Conservation (phyloP, 192 early-diverging fungal genomes). For the Powellomyces hirtus region DNA sequence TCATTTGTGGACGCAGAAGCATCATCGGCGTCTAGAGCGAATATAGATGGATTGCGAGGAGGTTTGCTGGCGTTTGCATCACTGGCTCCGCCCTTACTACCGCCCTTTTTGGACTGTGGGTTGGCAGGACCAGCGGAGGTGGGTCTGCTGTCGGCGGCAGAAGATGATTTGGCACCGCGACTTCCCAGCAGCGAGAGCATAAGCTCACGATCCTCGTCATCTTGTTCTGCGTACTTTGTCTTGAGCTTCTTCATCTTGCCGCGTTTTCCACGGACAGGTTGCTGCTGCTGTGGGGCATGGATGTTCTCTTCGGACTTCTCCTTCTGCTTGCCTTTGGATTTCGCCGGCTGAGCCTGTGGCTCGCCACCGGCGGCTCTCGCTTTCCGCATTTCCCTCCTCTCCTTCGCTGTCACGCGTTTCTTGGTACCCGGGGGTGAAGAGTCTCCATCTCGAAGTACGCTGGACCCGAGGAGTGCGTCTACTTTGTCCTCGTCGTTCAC, state of each 20-base stretch:
- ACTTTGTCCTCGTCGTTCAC: conserved; percentile 19
- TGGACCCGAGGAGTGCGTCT: no score
- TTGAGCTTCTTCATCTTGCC: conserved; percentile 90
- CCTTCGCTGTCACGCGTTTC: conserved; percentile 70
- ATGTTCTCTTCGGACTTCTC: neutral
- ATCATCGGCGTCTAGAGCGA: neutral
- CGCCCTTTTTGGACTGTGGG: neutral
- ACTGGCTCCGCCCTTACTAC: no score
- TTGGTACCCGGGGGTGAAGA: conserved; percentile 8
- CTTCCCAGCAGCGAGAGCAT: conserved; percentile 79
- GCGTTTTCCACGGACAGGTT: conserved; percentile 74
- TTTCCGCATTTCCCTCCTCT: conserved; percentile 80
- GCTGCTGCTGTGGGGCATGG: conserved; percentile 33
- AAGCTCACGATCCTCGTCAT: conserved; percentile 86
- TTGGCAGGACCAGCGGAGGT: neutral
- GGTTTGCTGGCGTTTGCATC: no score
- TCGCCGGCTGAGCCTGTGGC: neutral
- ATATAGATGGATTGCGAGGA: no score
- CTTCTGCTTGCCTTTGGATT: neutral
- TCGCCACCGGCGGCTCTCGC: conserved; percentile 34
- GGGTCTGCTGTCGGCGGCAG: neutral
- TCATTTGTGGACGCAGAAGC: neutral
- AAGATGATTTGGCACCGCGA: neutral
- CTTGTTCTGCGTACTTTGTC: conserved; percentile 91
- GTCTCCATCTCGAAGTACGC: neutral